Conservation (phyloP, 2,329 filamentous ascomycete species). For the Aspergillus ruber region DNA sequence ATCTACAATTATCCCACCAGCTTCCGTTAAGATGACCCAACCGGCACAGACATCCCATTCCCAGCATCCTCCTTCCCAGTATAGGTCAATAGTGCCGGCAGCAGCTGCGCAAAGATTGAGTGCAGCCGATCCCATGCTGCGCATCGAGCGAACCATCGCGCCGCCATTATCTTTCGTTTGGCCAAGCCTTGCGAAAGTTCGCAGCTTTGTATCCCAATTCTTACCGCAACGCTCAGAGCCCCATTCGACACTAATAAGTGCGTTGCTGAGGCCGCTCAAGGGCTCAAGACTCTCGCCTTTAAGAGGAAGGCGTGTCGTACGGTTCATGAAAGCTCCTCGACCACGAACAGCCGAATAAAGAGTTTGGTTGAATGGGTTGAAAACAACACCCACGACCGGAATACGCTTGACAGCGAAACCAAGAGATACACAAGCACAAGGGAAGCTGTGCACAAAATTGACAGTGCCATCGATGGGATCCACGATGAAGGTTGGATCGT, state of each 20-base stretch:
- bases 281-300: constrained; percentile 36
- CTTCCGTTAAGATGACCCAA: constrained; percentile 56
- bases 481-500: constrained; percentile 54
- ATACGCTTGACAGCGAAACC: constrained; percentile 47
- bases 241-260: constrained; percentile 56
- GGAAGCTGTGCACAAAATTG: constrained; percentile 59
- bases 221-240: constrained; percentile 51
- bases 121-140: constrained; percentile 54
- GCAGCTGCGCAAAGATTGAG: constrained; percentile 57
- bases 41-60: constrained; percentile 61
- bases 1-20: constrained; percentile 54
- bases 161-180: constrained; percentile 49
- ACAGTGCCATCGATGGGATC: constrained; percentile 61
- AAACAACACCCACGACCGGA: constrained; percentile 54
- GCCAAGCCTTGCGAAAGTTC: constrained; percentile 47
- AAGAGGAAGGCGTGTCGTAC: constrained; percentile 39
- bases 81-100: constrained; percentile 52
- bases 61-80: constrained; percentile 62
- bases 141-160: constrained; percentile 56
- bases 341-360: constrained; percentile 53
- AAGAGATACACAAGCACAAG: constrained; percentile 54
- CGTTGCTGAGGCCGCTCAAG: constrained; percentile 44
- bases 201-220: constrained; percentile 52
- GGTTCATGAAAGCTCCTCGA: constrained; percentile 47
- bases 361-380: constrained; percentile 53